These are phyloP conservation scores for Alternaria gansuensis DNA, from an alignment of 2,329 filamentous ascomycete species.

Conservation along the genomic window DNA sequence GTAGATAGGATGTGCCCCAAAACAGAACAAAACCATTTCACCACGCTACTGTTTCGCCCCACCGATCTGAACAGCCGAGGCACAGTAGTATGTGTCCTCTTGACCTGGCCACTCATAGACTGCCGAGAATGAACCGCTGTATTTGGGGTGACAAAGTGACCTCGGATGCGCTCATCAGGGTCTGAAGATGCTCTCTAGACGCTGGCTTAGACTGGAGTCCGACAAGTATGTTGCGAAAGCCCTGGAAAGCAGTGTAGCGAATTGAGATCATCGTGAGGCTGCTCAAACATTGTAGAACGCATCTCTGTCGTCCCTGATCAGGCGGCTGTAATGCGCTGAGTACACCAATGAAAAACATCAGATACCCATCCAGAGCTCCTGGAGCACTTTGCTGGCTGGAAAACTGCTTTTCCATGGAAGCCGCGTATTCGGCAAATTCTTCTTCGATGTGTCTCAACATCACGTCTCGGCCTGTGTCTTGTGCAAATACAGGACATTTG, in stretches of 20 bases:
- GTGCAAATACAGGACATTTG: not conserved
- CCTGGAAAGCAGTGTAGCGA: slow-evolving; percentile 3
- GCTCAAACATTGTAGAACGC: slow-evolving; percentile 2
- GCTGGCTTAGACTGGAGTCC: not conserved
- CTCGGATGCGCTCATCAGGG: not conserved
- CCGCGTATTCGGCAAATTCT: not conserved
- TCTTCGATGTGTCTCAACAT: not conserved
- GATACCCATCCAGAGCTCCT: not conserved
- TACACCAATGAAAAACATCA: not conserved
- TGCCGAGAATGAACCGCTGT: not conserved
- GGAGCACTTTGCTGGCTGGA: not conserved
- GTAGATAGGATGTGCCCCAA: no score
- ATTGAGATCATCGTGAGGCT: slow-evolving; percentile 10
- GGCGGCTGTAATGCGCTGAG: not conserved
- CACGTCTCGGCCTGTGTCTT: not conserved
- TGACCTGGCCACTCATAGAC: not conserved
- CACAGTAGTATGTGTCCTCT: no score
- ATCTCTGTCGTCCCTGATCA: not conserved
- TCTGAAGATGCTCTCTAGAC: not conserved
- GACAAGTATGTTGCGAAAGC: not conserved
- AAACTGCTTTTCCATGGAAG: not conserved
- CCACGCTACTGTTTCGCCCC: not conserved
- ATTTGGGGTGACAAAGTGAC: not conserved
- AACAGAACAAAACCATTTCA: not conserved
- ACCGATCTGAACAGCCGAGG: no score